Evolutionary conservation across 148 eudicot genomes (phyloP), one percentile per base, ranked within the genome.

Genomic region (Diospyros lotus): DNA sequence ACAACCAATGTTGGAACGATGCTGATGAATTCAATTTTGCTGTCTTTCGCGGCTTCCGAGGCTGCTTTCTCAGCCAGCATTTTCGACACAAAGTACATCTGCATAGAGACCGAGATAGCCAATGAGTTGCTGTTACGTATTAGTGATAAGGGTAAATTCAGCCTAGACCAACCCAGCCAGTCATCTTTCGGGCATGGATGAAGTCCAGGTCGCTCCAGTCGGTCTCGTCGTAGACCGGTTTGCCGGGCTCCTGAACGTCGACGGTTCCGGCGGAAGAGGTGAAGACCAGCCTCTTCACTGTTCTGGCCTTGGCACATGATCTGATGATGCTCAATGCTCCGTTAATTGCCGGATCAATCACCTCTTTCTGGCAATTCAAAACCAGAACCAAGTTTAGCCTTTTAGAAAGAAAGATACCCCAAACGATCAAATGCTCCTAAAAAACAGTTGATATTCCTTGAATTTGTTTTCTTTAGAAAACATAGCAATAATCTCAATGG

Each of bases 11-110:
- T 79, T 39, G 98, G 97, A 69, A 94, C 88, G 9, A 94, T 78
- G 61, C 89, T 94, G 60, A 94, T 89, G 86, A 94, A 91, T 66
- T 89, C 89, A 52, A 94, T 88, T 73, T 90, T 85, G 82, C 89
- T 90, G 64, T 92, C 97, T 64, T 80, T 87, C 2, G 98, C 92
- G 69, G 80, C 93, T 69, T 90, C 81, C 93, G 90, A 84, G 0
- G 92, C 95, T 59, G 85, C 97, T 80, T 87, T 83, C 80, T 94
- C 97, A 44, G 98, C 95, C 74, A 91, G 75, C 54, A 86, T 83
- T 72, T 94, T 94, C 0, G 97, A 92, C 66, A 88, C 95, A 70
- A 94, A 91, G 76, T 94, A 94, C 95, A 88, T 90, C 98, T 94
- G 91, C 76, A 66, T 13, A 46, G 28, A 28, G 28, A 28, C 28